Percentiles rank a stretch among this genome's conserved stretches.
Conservation (phyloP, 164 flowering plant species). For the Malania oleifera region DNA sequence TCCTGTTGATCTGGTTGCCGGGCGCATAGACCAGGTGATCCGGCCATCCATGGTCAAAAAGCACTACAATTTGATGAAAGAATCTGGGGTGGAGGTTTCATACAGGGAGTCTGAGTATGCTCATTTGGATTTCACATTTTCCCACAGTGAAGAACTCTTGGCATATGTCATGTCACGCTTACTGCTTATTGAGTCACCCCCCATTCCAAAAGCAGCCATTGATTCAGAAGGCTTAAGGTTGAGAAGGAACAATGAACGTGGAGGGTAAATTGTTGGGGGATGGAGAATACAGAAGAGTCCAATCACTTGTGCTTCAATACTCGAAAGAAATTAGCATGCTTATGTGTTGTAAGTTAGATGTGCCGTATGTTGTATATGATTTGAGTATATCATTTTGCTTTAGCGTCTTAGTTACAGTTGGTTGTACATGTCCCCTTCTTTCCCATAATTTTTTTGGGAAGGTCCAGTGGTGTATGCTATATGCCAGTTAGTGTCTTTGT, state of each 20-base stretch:
- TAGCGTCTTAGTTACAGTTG: background rate
- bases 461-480: too few species aligned
- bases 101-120: conserved; percentile 83
- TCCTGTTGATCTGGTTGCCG: conserved; percentile 93
- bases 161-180: conserved; percentile 83
- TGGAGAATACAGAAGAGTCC: background rate
- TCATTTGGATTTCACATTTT: conserved; percentile 90
- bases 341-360: background rate
- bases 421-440: background rate
- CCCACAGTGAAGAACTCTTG: conserved; percentile 85
- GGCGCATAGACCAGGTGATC: conserved; percentile 78
- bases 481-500: too few species aligned
- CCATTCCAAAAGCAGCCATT: conserved; percentile 20
- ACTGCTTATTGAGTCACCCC: conserved; percentile 45
- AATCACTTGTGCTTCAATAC: background rate
- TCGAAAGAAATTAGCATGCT: background rate
- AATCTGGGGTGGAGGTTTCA: conserved; percentile 60
- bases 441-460: background rate
- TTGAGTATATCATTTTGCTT: background rate
- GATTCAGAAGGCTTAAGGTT: conserved; percentile 23
- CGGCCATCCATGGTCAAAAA: conserved; percentile 76
- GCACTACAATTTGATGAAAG: conserved; percentile 75
- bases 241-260: conserved; percentile 31
- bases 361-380: conserved; percentile 6
- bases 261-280: background rate